Base-by-base conservation (phyloP, 2,329 filamentous ascomycete species). In the Diaporthe eres region DNA sequence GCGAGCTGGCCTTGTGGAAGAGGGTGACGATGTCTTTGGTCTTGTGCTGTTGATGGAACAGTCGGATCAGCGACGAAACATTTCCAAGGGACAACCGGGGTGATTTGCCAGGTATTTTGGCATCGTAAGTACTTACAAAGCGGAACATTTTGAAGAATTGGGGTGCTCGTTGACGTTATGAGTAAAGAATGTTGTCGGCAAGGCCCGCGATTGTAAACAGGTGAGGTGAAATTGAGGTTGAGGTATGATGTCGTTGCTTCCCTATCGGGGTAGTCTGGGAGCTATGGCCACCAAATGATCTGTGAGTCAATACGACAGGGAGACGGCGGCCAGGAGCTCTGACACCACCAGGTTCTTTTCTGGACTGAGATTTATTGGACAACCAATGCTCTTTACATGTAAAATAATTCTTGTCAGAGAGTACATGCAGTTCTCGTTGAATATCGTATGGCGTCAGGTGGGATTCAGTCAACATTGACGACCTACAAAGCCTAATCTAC, bases 11-110 rank as follows among this genome's bases (percentile, higher is more conserved):
- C 85, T 94, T 94, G 90, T 98, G 96, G 89, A 98, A 99, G 88
- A 99, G 93, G 77, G 96, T 98, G 83, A 98, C 92, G 79, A 98
- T 94, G 88, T 98, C 96, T 85, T 94, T 90, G 79, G 93, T 90
- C 89, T 95, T 96, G 86, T 89, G 91, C 94, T 95, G 81, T 53
- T 34, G 12, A 55, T 53, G 75, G 53, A 72, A n/a, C 15, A 19
- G 19, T 71, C 49, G n/a, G 60, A 51, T 68, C 39, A 73, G 67
- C 55, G 47, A 39, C 9, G 4, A 22, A 22, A 55, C 34, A 25
- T 15, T 8, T 57, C 15, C 74, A 61, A 75, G 75, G n/a, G 67
- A 49, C 13, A 28, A 63, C 57, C 63, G 19, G 25, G 15, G 5
- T 10, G 22, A 28, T 31, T 12, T 13, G 1, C 34, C 13, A 22